Conservation (phyloP, 768 basidiomycete species). For the Xanthoconium purpureum region DNA sequence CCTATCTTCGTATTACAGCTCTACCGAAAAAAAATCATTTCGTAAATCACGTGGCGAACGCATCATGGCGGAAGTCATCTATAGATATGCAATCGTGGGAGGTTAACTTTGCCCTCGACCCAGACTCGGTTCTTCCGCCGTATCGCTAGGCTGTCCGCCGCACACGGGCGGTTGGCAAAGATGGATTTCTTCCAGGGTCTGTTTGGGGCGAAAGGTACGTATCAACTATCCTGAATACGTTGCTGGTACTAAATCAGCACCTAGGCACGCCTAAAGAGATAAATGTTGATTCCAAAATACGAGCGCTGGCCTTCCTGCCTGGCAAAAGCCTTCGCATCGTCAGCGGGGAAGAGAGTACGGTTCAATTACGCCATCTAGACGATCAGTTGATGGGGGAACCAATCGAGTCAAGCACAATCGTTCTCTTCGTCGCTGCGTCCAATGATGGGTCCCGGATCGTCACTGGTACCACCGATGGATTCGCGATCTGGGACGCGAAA, state of each 20-base stretch:
- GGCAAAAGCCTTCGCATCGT: not conserved
- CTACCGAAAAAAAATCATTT: too few species aligned
- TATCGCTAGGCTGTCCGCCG: not conserved
- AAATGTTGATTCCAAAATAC: slow-evolving; percentile 9
- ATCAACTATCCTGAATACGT: not conserved
- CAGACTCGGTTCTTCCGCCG: not conserved
- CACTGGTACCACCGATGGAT: slow-evolving; percentile 6
- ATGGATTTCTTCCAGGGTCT: not conserved
- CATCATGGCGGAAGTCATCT: not conserved
- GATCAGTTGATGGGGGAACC: slow-evolving; percentile 10
- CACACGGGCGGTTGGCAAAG: not conserved
- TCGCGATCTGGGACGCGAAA: slow-evolving; percentile 11
- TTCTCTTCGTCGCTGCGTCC: slow-evolving; percentile 11
- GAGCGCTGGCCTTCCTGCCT: slow-evolving; percentile 10
- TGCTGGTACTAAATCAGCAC: not conserved
- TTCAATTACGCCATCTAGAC: slow-evolving; percentile 3
- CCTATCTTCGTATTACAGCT: too few species aligned
- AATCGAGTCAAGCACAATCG: not conserved
- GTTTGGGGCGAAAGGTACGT: slow-evolving; percentile 1
- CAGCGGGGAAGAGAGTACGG: slow-evolving; percentile 11
- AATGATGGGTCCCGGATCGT: slow-evolving; percentile 8
- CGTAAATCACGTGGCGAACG: not conserved
- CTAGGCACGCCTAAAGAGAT: not conserved
- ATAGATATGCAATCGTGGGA: not conserved
- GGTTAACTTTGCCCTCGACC: not conserved